These are phyloP conservation scores for Colletotrichum sp. DNA, from an alignment of 2,329 filamentous ascomycete genomes.

Conservation along the genomic window DNA sequence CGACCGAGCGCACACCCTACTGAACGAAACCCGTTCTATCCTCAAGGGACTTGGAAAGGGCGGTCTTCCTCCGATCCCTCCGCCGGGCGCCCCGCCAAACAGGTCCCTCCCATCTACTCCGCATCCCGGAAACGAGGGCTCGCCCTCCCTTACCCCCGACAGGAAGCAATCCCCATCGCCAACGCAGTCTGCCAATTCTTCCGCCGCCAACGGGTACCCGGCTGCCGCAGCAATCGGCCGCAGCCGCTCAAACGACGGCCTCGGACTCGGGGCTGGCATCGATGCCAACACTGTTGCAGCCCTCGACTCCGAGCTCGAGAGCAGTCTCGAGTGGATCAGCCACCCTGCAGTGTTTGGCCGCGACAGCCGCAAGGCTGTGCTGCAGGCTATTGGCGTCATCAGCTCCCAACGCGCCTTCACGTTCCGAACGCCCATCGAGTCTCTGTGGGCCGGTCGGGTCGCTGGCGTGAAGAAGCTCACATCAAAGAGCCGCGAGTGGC, in stretches of 20 bases:
- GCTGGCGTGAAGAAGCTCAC: conserved; percentile 81
- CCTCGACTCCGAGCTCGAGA: conserved; percentile 88
- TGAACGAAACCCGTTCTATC: conserved; percentile 93
- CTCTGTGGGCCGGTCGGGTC: conserved; percentile 86
- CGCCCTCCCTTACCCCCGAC: conserved; percentile 47
- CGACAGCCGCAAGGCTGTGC: conserved; percentile 91
- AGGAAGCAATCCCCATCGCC: conserved; percentile 43
- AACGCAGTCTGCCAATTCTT: conserved; percentile 52
- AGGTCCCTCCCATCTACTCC: conserved; percentile 45
- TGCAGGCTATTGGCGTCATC: conserved; percentile 96
- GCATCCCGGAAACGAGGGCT: conserved; percentile 50
- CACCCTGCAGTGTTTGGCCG: conserved; percentile 94
- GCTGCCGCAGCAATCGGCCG: conserved; percentile 48
- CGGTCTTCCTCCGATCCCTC: conserved; percentile 86
- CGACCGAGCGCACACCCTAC: conserved; percentile 88
- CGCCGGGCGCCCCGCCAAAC: conserved; percentile 43
- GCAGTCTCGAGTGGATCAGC: conserved; percentile 94
- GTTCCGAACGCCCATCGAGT: conserved; percentile 88
- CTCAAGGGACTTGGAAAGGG: conserved; percentile 96
- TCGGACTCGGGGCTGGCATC: conserved; percentile 75
- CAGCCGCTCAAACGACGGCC: conserved; percentile 59
- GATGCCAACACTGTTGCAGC: conserved; percentile 82
- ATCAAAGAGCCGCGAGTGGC: conserved; percentile 88
- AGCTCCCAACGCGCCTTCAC: conserved; percentile 93
- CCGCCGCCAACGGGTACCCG: conserved; percentile 55